Evolutionary conservation across 768 basidiomycete species (phyloP), one percentile per base, ranked within the genome.

Genomic region (Tricholoma furcatifolium): DNA sequence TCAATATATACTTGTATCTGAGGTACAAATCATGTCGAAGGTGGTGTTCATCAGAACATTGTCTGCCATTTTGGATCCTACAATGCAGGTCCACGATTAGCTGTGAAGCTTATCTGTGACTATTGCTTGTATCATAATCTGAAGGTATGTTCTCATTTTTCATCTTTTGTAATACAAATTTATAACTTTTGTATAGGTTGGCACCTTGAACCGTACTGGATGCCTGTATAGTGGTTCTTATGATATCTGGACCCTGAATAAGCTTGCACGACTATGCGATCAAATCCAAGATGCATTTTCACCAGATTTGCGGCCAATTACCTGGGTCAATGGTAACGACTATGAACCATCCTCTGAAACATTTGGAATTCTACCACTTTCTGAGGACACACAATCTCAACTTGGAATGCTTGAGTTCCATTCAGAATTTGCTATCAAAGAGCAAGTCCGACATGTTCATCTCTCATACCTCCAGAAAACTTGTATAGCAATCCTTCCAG

Each of bases 1-100:
- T 45, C 50, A 3, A 20, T 63, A 3, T 65, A 65, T 47, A 48
- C n/a, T 20, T 52, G 55, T 41, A 27, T 56, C 15, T 36, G 50
- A n/a, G 63, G 63, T n/a, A 65, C 64, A 5, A 65, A 65, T 20
- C 32, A 34, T 32, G 54, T 59, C 4, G 59, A 63, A 55, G n/a
- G n/a, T n/a, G n/a, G n/a, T n/a, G n/a, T n/a, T n/a, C n/a, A n/a
- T n/a, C n/a, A n/a, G n/a, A n/a, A 44, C 43, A 51, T 55, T 24
- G 43, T 47, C 12, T 40, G 44, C 30, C 50, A 49, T 12, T 55
- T 51, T 46, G 49, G 54, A 4, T 55, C 54, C 9, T 55, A 50
- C 43, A 55, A 55, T 34, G 43, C 54, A 21, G 50, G 49, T 12
- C 54, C 54, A 17, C 44, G 42, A 14, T 50, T 55, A 15, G 54